Conservation (phyloP, 164 flowering plant species). For the Liriodendron chinense region DNA sequence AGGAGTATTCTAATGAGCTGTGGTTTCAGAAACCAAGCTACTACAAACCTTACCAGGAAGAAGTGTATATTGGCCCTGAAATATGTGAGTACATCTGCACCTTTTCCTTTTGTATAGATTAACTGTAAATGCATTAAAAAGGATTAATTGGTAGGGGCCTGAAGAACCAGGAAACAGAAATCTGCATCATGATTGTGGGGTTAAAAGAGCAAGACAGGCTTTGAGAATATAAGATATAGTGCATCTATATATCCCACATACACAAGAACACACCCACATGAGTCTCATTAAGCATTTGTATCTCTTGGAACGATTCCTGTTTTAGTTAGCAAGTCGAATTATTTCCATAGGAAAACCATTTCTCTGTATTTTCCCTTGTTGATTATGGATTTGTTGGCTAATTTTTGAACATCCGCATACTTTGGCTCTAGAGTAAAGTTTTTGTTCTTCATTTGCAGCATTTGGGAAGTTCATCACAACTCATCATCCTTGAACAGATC, state of each 20-base stretch:
- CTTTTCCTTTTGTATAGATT: not conserved
- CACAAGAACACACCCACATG: no score
- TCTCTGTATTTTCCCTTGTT: no score
- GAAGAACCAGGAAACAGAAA: not conserved
- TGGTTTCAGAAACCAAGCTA: constrained; percentile 6
- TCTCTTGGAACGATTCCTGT: no score
- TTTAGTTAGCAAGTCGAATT: no score
- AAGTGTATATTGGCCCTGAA: not conserved
- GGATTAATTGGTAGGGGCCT: not conserved
- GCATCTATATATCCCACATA: not conserved
- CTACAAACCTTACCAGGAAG: constrained; percentile 2
- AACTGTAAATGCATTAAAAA: not conserved
- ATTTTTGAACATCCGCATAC: no score
- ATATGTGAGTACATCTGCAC: not conserved
- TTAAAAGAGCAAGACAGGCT: not conserved
- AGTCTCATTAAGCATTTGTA: no score
- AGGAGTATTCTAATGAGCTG: not conserved
- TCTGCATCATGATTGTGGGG: not conserved
- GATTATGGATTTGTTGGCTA: no score
- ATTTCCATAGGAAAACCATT: no score
- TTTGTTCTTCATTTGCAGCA: no score
- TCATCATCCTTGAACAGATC: no score
- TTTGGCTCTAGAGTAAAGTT: no score
- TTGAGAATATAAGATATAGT: not conserved
- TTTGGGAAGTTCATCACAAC: no score